A percentile compares a stretch with the other conserved stretches of the same genome.
phyloP scores from a whole-genome alignment of 306 rosid species.

The Quercus agrifolia region DNA sequence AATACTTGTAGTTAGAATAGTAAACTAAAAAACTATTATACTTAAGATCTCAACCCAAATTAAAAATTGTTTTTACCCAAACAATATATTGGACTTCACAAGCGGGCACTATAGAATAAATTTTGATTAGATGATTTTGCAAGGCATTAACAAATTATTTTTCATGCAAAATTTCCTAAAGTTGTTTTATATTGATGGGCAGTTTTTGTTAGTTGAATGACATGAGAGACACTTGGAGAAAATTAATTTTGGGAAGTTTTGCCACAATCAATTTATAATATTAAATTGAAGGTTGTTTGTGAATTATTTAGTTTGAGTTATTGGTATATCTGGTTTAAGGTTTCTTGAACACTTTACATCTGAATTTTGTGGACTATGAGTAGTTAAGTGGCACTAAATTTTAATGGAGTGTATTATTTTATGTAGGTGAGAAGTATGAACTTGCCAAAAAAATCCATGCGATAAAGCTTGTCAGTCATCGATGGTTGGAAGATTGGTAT shows the following conservation, averaged over 20 bases:
- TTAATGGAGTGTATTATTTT: conserved; percentile 1
- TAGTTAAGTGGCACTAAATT: neutral
- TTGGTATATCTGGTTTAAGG: neutral
- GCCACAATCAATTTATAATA: neutral
- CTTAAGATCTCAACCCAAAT: too few relatives aligned
- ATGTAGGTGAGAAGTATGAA: conserved; percentile 83
- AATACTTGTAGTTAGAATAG: too few relatives aligned
- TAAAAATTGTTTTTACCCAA: too few relatives aligned
- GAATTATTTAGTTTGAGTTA: neutral
- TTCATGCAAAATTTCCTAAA: too few relatives aligned
- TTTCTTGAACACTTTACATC: too few relatives aligned
- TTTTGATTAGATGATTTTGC: too few relatives aligned
- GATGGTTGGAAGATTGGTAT: conserved; percentile 92
- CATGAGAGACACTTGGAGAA: neutral
- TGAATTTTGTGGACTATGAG: too few relatives aligned
- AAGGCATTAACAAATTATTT: too few relatives aligned
- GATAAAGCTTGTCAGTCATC: conserved; percentile 84
- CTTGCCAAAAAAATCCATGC: conserved; percentile 68
- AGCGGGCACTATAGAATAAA: too few relatives aligned
- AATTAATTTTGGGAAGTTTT: neutral
- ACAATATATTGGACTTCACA: too few relatives aligned
- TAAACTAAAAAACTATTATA: too few relatives aligned
- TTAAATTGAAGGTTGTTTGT: neutral
- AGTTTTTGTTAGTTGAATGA: neutral
- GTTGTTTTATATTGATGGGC: neutral